A percentile compares a stretch with the other conserved stretches of the same genome.
phyloP scores from a whole-genome alignment of 2,329 filamentous ascomycete genomes.

The Fusarium coicis region DNA sequence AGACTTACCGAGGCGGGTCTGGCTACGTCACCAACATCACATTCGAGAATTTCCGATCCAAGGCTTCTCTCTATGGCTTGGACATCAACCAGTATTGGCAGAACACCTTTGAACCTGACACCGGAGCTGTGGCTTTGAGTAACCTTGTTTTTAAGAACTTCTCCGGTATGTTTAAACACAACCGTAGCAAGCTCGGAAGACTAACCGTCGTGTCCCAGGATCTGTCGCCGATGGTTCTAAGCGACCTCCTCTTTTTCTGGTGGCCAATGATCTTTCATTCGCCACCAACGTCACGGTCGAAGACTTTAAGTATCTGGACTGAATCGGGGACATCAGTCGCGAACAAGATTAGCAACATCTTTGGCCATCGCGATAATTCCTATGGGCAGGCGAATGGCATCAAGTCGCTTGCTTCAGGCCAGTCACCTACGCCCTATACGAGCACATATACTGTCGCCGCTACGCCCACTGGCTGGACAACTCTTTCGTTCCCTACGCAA shows the following conservation, averaged over 20 bases:
- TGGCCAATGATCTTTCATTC: neutral
- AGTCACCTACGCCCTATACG: neutral
- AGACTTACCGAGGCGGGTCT: neutral
- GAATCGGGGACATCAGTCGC: neutral
- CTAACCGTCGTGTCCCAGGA: neutral
- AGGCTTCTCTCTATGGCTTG: neutral
- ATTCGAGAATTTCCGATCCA: neutral
- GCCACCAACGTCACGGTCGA: neutral
- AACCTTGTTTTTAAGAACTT: neutral
- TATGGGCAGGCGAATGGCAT: neutral
- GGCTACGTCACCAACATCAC: neutral
- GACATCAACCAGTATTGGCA: conserved; percentile 1
- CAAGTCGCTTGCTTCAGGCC: neutral
- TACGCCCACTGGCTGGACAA: neutral
- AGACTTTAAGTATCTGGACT: neutral
- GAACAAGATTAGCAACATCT: neutral
- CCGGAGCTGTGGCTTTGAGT: neutral
- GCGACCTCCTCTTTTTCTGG: neutral
- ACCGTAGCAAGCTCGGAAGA: too few species aligned
- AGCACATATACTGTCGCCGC: neutral
- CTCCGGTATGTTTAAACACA: neutral
- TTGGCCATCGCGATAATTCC: neutral
- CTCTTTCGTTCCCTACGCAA: neutral
- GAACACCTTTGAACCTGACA: neutral
- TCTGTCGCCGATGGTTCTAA: neutral